Percentiles rank a stretch among this genome's conserved stretches.
Conservation (phyloP, 306 rosid genomes). For the Glycine latifolia region DNA sequence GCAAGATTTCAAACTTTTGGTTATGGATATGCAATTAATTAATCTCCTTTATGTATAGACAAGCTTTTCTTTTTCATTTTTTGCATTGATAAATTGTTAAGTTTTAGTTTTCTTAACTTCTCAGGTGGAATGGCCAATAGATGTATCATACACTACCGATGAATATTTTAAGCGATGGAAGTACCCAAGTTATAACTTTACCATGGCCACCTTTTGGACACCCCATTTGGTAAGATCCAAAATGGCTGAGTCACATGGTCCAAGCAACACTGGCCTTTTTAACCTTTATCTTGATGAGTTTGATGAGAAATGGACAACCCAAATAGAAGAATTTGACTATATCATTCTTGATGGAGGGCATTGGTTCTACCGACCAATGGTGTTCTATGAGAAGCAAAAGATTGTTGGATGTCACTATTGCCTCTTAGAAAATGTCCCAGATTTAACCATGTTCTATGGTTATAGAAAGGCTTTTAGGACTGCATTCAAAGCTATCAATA, state of each 20-base stretch:
- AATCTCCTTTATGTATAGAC: neutral
- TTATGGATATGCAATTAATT: neutral
- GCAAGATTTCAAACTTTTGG: neutral
- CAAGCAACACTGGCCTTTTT: constrained; percentile 62
- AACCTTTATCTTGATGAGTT: constrained; percentile 78
- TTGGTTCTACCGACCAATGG: constrained; percentile 73
- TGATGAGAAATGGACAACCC: constrained; percentile 67
- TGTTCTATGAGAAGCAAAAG: constrained; percentile 60
- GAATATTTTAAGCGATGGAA: constrained; percentile 68
- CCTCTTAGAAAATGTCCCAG: constrained; percentile 63
- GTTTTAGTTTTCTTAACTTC: neutral
- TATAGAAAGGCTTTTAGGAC: constrained; percentile 74
- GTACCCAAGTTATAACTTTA: constrained; percentile 85
- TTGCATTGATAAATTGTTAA: neutral
- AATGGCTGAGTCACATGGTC: constrained; percentile 60
- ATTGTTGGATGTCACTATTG: constrained; percentile 84
- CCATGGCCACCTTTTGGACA: constrained; percentile 72
- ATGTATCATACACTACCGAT: constrained; percentile 63
- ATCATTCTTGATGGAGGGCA: constrained; percentile 79
- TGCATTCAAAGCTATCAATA: constrained; percentile 69
- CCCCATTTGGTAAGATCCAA: constrained; percentile 68
- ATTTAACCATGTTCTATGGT: constrained; percentile 74
- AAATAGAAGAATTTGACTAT: constrained; percentile 70
- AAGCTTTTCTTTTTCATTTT: neutral
- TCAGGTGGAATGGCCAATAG: constrained; percentile 91